Conservation (phyloP, 768 basidiomycete species). For the Lactarius sanguifluus region DNA sequence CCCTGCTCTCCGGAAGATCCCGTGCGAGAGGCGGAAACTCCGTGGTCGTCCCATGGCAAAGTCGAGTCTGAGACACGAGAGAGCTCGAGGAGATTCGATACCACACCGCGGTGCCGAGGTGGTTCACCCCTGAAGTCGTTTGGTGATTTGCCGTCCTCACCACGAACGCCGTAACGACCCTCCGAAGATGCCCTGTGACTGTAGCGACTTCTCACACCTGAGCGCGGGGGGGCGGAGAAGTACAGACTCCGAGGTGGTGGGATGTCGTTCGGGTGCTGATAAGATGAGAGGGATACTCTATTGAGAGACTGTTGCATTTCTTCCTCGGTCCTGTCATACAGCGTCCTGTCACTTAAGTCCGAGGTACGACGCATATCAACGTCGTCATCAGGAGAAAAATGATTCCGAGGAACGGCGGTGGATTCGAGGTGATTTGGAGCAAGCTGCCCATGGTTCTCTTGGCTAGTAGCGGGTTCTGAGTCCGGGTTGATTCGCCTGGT, state of each 20-base stretch:
- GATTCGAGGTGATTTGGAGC: neutral
- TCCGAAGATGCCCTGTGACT: constrained; percentile 4
- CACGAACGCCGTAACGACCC: neutral
- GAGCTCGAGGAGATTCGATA: constrained; percentile 24
- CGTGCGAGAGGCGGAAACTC: neutral
- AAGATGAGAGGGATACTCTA: constrained; percentile 19
- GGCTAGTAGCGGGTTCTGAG: neutral
- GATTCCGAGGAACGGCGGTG: neutral
- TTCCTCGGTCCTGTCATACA: constrained; percentile 19
- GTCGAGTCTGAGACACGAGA: constrained; percentile 12
- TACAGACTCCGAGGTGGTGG: neutral
- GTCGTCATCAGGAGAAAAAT: constrained; percentile 3
- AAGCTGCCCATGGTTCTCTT: neutral
- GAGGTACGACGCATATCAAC: constrained; percentile 15
- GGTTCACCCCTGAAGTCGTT: neutral
- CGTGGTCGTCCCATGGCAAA: neutral
- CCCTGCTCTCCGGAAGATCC: constrained; percentile 6
- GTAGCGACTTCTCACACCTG: constrained; percentile 1
- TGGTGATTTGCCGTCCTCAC: neutral
- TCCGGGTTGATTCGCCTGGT: neutral
- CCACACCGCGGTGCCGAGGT: constrained; percentile 13
- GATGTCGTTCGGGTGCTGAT: constrained; percentile 25
- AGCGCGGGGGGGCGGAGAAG: neutral
- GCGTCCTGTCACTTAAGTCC: constrained; percentile 20
- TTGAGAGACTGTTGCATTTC: constrained; percentile 19